Base-by-base conservation (phyloP, 2,329 filamentous ascomycete genomes). In the Penicillium brevicompactum region DNA sequence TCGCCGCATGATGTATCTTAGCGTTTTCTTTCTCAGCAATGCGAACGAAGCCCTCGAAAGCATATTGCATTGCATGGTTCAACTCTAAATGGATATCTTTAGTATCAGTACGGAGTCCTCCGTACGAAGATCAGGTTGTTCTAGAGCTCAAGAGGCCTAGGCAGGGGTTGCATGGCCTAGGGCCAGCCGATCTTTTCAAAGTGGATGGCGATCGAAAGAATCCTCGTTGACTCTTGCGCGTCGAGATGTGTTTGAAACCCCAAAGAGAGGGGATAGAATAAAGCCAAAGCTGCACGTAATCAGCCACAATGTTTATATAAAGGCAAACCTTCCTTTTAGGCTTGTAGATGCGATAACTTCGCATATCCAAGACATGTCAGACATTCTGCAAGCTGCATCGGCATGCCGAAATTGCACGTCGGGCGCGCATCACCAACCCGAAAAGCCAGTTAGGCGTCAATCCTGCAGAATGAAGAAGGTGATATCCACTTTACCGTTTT, bases 371-470 rank as follows among this genome's bases (percentile, higher is more conserved):
- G 30, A 21, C 49, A 43, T 27, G 16, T 7, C 22, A 30, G 27
- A 34, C 8, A 32, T 41, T 31, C 38, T 50, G 32, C 52, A 51
- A 2, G 21, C 31, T 49, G 18, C 27, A 51, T 55, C 52, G 52
- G 52, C 47, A 41, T 55, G 52, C 52, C 52, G 52, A 55, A n/a
- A 32, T 45, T 46, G 13, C n/a, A 45, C 14, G 31, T 55, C 52
- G 47, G 52, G 52, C 52, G 41, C 47, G 45, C 24, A 52, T 47
- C 42, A 53, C 38, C 11, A 32, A 46, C 47, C 24, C 46, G 40
- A 22, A 4, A 21, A 46, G n/a, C 47, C 31, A 51, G 52, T 55
- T 46, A 51, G 52, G 52, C 47, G 46, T 46, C 47, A 55, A 51
- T 34, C 14, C 8, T 46, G 34, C 24, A 40, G 18, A 41, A 41